A percentile compares a stretch with the other conserved stretches of the same genome.
Evolutionary conservation across 805 yeast genomes (phyloP).

Genomic region (Candida maesae): DNA sequence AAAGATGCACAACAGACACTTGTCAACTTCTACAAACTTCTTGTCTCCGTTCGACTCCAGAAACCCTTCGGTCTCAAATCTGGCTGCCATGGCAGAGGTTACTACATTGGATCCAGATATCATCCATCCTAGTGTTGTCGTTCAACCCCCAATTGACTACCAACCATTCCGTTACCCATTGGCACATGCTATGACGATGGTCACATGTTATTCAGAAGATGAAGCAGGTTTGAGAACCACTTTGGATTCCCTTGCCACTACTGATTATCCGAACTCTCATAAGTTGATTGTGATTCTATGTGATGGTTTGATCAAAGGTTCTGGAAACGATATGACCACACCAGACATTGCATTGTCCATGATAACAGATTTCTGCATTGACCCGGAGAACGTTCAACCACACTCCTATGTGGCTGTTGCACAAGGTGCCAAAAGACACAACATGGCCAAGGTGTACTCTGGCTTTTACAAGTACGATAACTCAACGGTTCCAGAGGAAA

Average conservation of each 20-base stretch:
- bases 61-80: constrained; percentile 24
- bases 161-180: constrained; percentile 86
- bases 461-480: constrained; percentile 90
- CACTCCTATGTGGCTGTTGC: constrained; percentile 94
- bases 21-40: constrained; percentile 13
- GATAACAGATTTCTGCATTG: constrained; percentile 76
- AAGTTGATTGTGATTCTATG: constrained; percentile 81
- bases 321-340: constrained; percentile 83
- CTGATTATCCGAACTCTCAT: constrained; percentile 94
- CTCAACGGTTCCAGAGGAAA: constrained; percentile 66
- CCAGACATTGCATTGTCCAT: constrained; percentile 85
- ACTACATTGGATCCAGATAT: constrained; percentile 53
- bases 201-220: constrained; percentile 95
- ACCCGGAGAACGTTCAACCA: constrained; percentile 72
- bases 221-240: constrained; percentile 82
- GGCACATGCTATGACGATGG: constrained; percentile 67
- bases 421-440: constrained; percentile 90
- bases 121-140: constrained; percentile 73
- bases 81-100: constrained; percentile 26
- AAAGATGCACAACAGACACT: constrained; percentile 10
- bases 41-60: constrained; percentile 23
- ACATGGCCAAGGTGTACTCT: constrained; percentile 94
- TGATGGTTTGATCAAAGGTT: constrained; percentile 93
- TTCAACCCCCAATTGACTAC: constrained; percentile 87
- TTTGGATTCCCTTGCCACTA: constrained; percentile 88